A percentile compares a stretch with the other conserved stretches of the same genome.
These are phyloP conservation scores for Exidia glandulosa DNA, from an alignment of 768 basidiomycete genomes.

Conservation along the genomic window DNA sequence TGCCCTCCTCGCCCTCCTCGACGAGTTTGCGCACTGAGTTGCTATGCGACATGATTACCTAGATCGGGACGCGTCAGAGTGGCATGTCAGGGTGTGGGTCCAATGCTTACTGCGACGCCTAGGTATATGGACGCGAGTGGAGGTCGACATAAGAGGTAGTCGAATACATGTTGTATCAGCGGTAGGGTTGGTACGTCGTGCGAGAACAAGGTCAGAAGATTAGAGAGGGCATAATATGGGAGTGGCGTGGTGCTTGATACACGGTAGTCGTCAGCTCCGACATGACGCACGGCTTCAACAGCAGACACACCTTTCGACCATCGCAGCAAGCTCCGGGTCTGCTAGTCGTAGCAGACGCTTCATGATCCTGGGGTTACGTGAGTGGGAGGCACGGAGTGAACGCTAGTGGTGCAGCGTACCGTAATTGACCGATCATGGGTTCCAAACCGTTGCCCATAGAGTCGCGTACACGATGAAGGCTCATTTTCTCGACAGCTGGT, in stretches of 20 bases:
- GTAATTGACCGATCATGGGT: constrained; percentile 70
- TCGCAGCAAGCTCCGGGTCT: constrained; percentile 57
- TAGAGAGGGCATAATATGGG: constrained; percentile 83
- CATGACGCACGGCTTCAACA: neutral
- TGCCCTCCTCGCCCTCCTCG: constrained; percentile 51
- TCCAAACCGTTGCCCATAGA: constrained; percentile 81
- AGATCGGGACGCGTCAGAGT: neutral
- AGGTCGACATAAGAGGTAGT: constrained; percentile 74
- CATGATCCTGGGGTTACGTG: constrained; percentile 41
- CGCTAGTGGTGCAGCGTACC: constrained; percentile 27
- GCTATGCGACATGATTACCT: constrained; percentile 71
- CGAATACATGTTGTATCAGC: constrained; percentile 85
- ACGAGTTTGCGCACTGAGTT: constrained; percentile 50
- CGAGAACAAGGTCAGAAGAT: constrained; percentile 83
- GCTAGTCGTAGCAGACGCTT: constrained; percentile 60
- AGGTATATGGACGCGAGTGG: constrained; percentile 78
- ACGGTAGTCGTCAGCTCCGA: neutral
- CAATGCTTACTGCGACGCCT: constrained; percentile 64
- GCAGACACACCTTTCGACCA: constrained; percentile 49
- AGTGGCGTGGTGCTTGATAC: constrained; percentile 66
- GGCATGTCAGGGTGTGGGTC: neutral
- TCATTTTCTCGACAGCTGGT: constrained; percentile 56
- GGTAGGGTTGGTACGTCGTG: constrained; percentile 87
- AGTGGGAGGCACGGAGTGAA: neutral
- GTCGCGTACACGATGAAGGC: constrained; percentile 70